Evolutionary conservation across 2,329 filamentous ascomycete genomes (phyloP), one percentile per base, ranked within the genome.

Genomic region (Beauveria bassiana): DNA sequence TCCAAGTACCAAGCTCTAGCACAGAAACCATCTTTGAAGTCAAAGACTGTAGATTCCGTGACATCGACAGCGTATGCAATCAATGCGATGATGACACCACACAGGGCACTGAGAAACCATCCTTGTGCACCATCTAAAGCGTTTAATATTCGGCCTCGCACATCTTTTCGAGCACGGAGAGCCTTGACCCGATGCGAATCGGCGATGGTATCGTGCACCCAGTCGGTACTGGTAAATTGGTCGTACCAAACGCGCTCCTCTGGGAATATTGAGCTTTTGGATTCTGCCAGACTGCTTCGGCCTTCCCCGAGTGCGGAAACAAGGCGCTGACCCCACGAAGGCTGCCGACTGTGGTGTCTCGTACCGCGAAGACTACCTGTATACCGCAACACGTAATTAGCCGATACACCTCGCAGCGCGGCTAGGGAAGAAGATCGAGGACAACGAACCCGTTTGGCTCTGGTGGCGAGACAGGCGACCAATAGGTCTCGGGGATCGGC

Each of bases 201-300:
- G 69, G 92, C 91, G 67, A 99, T 97, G 72, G 89, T 93, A 74
- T 99, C 95, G 72, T 96, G 93, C 1, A 99, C 93, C 95, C 95
- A 99, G 73, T 99, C 93, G 61, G 91, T 97, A 7, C 91, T 96
- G 6, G 92, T 96, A 70, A 96, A 96, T 75, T 99, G 95, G 78
- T 99, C 95, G 75, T 98, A 98, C 95, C 95, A 98, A 10, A 96
- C 89, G 63, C 95, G 87, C 67, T 98, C 92, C 70, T 97, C 90
- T 56, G 87, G 79, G 67, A 86, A 87, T 10, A 89, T 75, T 5
- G 85, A 87, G 40, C 80, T 77, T 69, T 87, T 89, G 54, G 86
- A 87, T 64, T 88, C 86, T 64, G 80, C 74, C 74, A 87, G 77
- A 64, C 81, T 81, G 34, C 82, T 79, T 68, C 80, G 82, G 65